Evolutionary conservation across 1,284 basidiomycete species (phyloP), one percentile per base, ranked within the genome.

Genomic region (Pseudozyma sp.): DNA sequence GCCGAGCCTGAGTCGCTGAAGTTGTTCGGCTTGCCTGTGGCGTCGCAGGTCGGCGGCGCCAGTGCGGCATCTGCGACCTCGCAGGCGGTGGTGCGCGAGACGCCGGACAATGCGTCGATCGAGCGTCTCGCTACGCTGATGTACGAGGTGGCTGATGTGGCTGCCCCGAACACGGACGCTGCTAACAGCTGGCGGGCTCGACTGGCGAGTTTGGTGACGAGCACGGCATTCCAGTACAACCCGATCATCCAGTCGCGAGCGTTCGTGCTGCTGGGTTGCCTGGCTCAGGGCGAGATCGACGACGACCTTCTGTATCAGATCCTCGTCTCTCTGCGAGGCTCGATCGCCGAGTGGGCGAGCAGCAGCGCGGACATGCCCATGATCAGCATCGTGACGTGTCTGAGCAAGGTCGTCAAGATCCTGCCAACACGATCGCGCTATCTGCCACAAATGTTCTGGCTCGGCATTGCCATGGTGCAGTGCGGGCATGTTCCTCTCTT

Each of bases 161-260:
- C 80, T 2, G 77, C 80, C 6, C 80, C 80, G 5, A 75, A 61
- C 48, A 60, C 60, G 5, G 94, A 93, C 54, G 87, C 94, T 10
- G 87, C 93, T 43, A 97, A 97, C 81, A 90, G 92, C 14, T 97
- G 95, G 94, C 89, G 92, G 62, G 93, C 94, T 30, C 88, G 94
- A 42, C 94, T 94, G 92, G 94, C 94, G 90, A 91, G 93, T 57
- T 85, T 97, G 56, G 90, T 94, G n/a, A 92, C 93, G 0, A 90
- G 93, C 2, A 94, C 92, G 0, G 94, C 94, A 19, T 97, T 97
- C 87, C 94, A 97, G 84, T 89, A 93, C 62, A 94, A 93, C 13
- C 92, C 94, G 0, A 91, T 92, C 17, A 90, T 95, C 30, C 94
- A 97, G 84, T 91, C 92, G 46, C 90, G 94, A 17, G 92, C 94